Percentiles rank a stretch among this genome's conserved stretches.
Evolutionary conservation across 2,329 filamentous ascomycete genomes (phyloP).

Genomic region (Penicillium sp.): DNA sequence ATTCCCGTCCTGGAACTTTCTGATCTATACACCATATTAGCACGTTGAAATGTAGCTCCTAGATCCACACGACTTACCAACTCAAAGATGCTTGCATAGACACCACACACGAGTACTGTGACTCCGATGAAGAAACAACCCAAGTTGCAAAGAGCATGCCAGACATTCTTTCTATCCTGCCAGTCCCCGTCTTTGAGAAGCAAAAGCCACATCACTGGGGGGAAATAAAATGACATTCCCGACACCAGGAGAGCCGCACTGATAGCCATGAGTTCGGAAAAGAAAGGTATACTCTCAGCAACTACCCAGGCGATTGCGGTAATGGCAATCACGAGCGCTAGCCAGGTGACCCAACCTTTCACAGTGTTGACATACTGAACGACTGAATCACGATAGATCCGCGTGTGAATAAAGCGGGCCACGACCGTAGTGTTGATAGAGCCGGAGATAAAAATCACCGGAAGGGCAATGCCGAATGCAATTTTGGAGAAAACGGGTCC

Average conservation of each 20-base stretch:
- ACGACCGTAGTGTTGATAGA: constrained; percentile 23
- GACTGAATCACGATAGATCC: constrained; percentile 16
- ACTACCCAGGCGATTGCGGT: constrained; percentile 20
- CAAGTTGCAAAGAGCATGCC: constrained; percentile 10
- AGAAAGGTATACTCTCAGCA: constrained; percentile 22
- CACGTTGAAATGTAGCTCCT: neutral
- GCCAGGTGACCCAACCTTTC: constrained; percentile 20
- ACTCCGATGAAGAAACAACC: constrained; percentile 19
- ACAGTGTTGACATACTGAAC: constrained; percentile 17
- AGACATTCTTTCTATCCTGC: constrained; percentile 8
- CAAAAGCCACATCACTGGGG: constrained; percentile 14
- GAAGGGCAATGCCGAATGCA: constrained; percentile 12
- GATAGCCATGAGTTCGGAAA: constrained; percentile 19
- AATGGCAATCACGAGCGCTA: constrained; percentile 12
- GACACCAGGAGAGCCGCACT: constrained; percentile 11
- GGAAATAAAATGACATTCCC: constrained; percentile 14
- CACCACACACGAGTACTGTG: constrained; percentile 16
- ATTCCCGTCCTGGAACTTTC: neutral
- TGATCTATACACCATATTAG: neutral
- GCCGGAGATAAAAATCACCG: constrained; percentile 19
- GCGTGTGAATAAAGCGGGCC: constrained; percentile 19
- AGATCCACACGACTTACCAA: constrained; percentile 8
- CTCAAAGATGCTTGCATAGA: constrained; percentile 18
- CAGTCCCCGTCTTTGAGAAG: constrained; percentile 11
- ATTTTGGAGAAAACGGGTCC: constrained; percentile 12